Evolutionary conservation across 495 filamentous ascomycete species (phyloP), one percentile per base, ranked within the genome.

Genomic region (Annulohypoxylon moriforme): DNA sequence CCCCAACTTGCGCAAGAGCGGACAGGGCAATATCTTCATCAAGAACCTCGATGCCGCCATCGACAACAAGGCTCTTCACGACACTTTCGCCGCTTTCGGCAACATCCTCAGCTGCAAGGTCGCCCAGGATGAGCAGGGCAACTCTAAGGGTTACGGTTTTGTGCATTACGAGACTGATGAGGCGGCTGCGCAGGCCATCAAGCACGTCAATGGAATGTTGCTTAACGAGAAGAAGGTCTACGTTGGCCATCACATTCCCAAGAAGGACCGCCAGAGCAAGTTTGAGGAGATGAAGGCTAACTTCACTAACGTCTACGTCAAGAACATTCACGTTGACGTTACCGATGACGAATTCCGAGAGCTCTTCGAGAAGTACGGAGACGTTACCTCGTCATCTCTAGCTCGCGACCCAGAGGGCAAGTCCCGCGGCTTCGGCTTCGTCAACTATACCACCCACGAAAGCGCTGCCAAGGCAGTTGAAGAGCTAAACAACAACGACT

Each of bases 271-370:
- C 74, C 94, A 98, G 87, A 97, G 94, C 93, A 99, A 99, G 86
- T 98, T 98, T 79, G 96, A 99, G 86, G 96, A 99, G 88, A 99
- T 99, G 95, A 98, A 98, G 90, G 96, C 96, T 81, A 98, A 99
- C 88, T 99, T 97, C 87, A 99, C 96, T 84, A 99, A 99, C 82
- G 89, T 98, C 79, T 99, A 98, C 83, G 93, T 99, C 83, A 99
- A 99, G 91, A 99, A 98, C 84, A 89, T 99, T 75, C 89, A 91
- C 69, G 73, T 81, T n/a, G 94, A 97, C 58, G 92, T 91, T 72
- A 91, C 89, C 62, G 96, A 99, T 49, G 93, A 97, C 3, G 91
- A 98, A 80, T 98, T 99, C 88, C 93, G 93, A 69, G 86, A 90
- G 61, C 85, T 98, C 52, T 98, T 99, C 75, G 92, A 94, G 87